Evolutionary conservation across 2,329 filamentous ascomycete genomes (phyloP).

Genomic region (Phyllosticta citrichinensis): DNA sequence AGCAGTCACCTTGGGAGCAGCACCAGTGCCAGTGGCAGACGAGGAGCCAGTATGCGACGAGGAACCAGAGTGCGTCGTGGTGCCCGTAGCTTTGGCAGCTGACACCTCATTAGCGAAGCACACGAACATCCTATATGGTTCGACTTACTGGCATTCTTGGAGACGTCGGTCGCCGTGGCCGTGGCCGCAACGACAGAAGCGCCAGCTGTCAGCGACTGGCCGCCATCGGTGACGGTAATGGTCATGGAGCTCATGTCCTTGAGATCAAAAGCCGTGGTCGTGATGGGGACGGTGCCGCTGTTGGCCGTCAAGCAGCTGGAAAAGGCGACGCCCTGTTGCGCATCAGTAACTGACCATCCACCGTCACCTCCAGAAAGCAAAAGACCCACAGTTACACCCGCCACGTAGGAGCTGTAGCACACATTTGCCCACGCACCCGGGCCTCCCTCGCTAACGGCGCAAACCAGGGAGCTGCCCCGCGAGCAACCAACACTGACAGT

Average conservation of each 20-base stretch:
- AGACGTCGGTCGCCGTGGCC: neutral
- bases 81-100: neutral
- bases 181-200: neutral
- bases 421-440: neutral
- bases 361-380: neutral
- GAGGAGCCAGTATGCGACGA: neutral
- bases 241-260: neutral
- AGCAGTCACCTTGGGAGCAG: neutral
- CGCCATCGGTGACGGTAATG: conserved; percentile 1
- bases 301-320: neutral
- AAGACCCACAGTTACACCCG: neutral
- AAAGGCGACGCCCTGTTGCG: neutral
- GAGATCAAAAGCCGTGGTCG: neutral
- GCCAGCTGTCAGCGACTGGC: conserved; percentile 1
- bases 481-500: neutral
- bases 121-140: neutral
- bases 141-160: neutral
- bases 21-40: neutral
- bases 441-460: neutral
- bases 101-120: neutral
- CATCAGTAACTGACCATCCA: neutral
- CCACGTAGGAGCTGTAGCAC: neutral
- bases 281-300: neutral
- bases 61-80: neutral
- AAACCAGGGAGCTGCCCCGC: neutral